phyloP scores from a whole-genome alignment of 2,329 filamentous ascomycete genomes.

The Fusarium penzigii region DNA sequence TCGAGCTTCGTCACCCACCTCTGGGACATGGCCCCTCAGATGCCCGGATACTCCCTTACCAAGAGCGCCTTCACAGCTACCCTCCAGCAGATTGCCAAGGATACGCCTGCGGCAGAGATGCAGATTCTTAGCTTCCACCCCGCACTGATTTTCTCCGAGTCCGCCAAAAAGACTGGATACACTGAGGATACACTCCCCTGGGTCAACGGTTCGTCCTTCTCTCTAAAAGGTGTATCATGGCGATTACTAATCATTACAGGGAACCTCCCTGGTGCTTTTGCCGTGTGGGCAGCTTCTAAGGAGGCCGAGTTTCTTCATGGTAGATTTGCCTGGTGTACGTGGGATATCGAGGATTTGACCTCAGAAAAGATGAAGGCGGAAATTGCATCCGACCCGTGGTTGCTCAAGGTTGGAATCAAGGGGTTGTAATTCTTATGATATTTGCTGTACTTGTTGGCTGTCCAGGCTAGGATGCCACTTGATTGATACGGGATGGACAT shows the following conservation, averaged over 20 bases:
- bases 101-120: conserved; percentile 33
- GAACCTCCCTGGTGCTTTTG: conserved; percentile 43
- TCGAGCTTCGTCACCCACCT: conserved; percentile 30
- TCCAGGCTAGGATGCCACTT: no score
- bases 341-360: conserved; percentile 50
- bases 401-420: conserved; percentile 27
- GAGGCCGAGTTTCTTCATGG: conserved; percentile 48
- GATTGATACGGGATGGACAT: no score
- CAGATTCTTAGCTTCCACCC: conserved; percentile 44
- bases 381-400: conserved; percentile 18
- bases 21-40: conserved; percentile 17
- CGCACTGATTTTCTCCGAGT: conserved; percentile 37
- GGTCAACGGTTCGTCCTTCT: conserved; percentile 13
- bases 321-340: conserved; percentile 50
- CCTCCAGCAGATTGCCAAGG: conserved; percentile 39
- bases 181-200: conserved; percentile 23
- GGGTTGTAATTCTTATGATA: conserved; percentile 8
- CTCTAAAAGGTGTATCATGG: no score
- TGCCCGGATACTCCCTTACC: conserved; percentile 37
- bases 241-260: conserved; percentile 17
- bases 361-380: conserved; percentile 5
- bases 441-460: no score
- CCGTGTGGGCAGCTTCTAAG: conserved; percentile 43
- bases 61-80: conserved; percentile 38
- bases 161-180: conserved; percentile 22